Conservation (phyloP, 768 basidiomycete genomes). For the Sporobolomyces phaffii region DNA sequence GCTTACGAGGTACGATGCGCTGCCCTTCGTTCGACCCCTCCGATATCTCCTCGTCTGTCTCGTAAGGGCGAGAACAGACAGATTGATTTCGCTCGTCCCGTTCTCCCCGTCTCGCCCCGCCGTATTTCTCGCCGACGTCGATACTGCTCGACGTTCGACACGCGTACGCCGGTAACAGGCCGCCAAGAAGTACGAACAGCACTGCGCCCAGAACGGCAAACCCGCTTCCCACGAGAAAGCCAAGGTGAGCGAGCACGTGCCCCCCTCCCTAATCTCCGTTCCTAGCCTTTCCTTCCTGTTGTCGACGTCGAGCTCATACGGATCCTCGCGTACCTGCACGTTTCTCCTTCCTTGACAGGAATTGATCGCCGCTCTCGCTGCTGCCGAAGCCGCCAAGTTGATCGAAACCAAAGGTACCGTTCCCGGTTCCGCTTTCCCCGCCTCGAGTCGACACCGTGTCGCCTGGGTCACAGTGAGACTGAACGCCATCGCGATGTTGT, state of each 20-base stretch:
- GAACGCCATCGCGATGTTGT: too few relatives aligned
- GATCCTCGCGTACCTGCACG: constrained; percentile 33
- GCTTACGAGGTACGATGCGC: constrained; percentile 12
- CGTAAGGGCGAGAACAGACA: background rate
- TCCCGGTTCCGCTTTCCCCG: background rate
- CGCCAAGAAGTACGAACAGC: constrained; percentile 12
- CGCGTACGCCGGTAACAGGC: background rate
- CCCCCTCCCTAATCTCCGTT: background rate
- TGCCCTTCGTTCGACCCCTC: too few relatives aligned
- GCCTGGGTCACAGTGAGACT: too few relatives aligned
- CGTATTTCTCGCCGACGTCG: too few relatives aligned
- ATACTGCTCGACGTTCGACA: background rate
- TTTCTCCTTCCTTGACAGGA: too few relatives aligned
- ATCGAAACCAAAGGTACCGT: constrained; percentile 48
- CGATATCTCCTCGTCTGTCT: too few relatives aligned
- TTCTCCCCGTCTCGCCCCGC: too few relatives aligned
- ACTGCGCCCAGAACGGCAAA: constrained; percentile 13
- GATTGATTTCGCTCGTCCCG: background rate
- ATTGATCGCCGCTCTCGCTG: constrained; percentile 47
- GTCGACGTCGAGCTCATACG: background rate
- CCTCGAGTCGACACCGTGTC: background rate
- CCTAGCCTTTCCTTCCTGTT: background rate
- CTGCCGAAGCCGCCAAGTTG: constrained; percentile 47
- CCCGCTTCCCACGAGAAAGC: constrained; percentile 20
- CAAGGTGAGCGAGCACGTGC: background rate